Conservation (phyloP, 768 basidiomycete genomes). For the Glaciozyma martinii region DNA sequence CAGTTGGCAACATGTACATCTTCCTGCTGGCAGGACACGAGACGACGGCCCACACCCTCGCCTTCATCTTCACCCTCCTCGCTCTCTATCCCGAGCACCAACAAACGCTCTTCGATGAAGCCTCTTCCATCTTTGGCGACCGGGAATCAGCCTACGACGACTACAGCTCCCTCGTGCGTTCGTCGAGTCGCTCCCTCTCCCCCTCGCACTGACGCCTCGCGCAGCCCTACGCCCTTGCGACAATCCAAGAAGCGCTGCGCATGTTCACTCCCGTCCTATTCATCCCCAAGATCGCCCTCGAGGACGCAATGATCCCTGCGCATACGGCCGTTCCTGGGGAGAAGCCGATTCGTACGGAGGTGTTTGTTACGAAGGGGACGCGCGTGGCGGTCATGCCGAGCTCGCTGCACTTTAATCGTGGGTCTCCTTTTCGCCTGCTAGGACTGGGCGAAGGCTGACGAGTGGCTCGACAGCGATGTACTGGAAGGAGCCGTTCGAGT, state of each 20-base stretch:
- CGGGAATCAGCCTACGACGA: not conserved
- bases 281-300: constrained; percentile 28
- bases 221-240: constrained; percentile 16
- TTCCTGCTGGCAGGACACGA: constrained; percentile 53
- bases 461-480: constrained; percentile 4
- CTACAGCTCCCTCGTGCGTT: not conserved
- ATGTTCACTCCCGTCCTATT: constrained; percentile 26
- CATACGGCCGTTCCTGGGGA: not conserved
- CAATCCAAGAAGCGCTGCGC: constrained; percentile 26
- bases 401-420: constrained; percentile 28
- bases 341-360: not conserved
- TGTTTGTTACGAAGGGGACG: constrained; percentile 20
- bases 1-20: constrained; percentile 41
- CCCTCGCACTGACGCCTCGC: not conserved
- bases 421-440: not conserved
- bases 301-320: constrained; percentile 6
- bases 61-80: constrained; percentile 47
- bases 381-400: constrained; percentile 20
- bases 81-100: constrained; percentile 47
- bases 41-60: constrained; percentile 49
- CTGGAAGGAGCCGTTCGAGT: constrained; percentile 25
- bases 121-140: constrained; percentile 41
- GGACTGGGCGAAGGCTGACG: not conserved
- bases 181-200: not conserved
- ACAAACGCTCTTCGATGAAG: constrained; percentile 47